phyloP scores from a whole-genome alignment of 2,329 filamentous ascomycete genomes.

The Alternaria ethzedia region DNA sequence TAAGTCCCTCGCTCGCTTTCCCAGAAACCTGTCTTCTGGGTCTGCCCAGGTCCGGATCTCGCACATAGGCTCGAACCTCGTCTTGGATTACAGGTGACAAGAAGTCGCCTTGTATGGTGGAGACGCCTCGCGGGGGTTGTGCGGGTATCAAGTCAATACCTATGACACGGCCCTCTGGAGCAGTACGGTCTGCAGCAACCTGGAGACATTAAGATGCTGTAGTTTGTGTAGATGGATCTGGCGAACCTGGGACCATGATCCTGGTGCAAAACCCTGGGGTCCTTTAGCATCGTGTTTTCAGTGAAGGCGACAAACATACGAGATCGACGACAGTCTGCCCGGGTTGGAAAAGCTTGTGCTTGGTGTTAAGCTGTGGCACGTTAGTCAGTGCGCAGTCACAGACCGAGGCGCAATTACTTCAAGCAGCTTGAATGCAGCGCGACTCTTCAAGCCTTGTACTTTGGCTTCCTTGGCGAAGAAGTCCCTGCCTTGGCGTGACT shows the following conservation, averaged over 20 bases:
- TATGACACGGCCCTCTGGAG: slow-evolving; percentile 78
- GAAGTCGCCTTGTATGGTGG: slow-evolving; percentile 94
- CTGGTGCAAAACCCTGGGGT: slow-evolving; percentile 73
- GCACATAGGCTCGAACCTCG: slow-evolving; percentile 78
- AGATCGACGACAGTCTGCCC: slow-evolving; percentile 91
- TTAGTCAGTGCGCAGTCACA: slow-evolving; percentile 18
- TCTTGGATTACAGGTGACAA: slow-evolving; percentile 75
- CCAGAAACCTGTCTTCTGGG: slow-evolving; percentile 45
- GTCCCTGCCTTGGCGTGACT: slow-evolving; percentile 77
- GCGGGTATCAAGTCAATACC: slow-evolving; percentile 95
- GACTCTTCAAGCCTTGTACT: slow-evolving; percentile 81
- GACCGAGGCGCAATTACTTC: slow-evolving; percentile 63
- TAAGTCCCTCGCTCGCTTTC: slow-evolving; percentile 35
- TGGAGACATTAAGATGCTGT: slow-evolving; percentile 46
- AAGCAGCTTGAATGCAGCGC: slow-evolving; percentile 91
- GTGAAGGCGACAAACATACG: slow-evolving; percentile 53
- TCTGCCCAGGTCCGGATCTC: slow-evolving; percentile 66
- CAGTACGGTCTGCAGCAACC: slow-evolving; percentile 81
- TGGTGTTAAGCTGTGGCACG: slow-evolving; percentile 73
- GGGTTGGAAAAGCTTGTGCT: slow-evolving; percentile 76
- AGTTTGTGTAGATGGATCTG: not conserved
- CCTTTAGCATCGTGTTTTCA: slow-evolving; percentile 19
- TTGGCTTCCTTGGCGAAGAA: slow-evolving; percentile 75
- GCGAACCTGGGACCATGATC: slow-evolving; percentile 65
- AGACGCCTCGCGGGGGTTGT: slow-evolving; percentile 88